These are phyloP conservation scores for Quillaja saponaria DNA, from an alignment of 306 rosid genomes.

Conservation along the genomic window DNA sequence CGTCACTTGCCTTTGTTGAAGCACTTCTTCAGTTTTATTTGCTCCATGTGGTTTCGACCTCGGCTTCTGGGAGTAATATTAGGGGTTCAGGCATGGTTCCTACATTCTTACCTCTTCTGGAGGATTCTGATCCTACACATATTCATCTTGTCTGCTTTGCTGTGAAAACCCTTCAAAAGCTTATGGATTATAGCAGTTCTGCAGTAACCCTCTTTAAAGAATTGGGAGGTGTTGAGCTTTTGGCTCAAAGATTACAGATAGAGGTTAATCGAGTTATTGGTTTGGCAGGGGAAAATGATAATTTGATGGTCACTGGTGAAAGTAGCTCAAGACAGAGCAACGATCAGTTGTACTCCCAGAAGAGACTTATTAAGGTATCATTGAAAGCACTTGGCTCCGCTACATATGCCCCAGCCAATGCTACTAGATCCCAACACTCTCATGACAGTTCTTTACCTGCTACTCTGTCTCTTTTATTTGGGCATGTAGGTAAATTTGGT, in stretches of 20 bases:
- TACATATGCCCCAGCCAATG: constrained; percentile 74
- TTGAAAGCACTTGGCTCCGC: constrained; percentile 96
- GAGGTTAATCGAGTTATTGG: constrained; percentile 87
- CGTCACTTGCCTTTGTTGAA: constrained; percentile 89
- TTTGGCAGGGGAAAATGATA: constrained; percentile 46
- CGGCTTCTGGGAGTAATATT: constrained; percentile 82
- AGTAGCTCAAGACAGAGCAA: constrained; percentile 66
- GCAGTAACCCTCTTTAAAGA: constrained; percentile 94
- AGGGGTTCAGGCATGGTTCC: constrained; percentile 99
- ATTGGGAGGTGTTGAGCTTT: constrained; percentile 87
- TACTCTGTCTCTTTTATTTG: constrained; percentile 65
- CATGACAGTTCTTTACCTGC: constrained; percentile 73
- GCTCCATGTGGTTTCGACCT: constrained; percentile 92
- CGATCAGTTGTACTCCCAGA: constrained; percentile 73
- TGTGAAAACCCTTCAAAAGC: constrained; percentile 95
- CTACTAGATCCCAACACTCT: constrained; percentile 70
- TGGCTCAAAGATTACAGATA: constrained; percentile 81
- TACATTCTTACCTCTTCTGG: constrained; percentile 90
- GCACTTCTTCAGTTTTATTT: constrained; percentile 96
- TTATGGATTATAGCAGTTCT: constrained; percentile 94
- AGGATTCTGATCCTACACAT: constrained; percentile 85
- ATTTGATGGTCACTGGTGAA: constrained; percentile 63
- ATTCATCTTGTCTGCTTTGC: constrained; percentile 93
- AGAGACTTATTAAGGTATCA: constrained; percentile 84
- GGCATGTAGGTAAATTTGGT: constrained; percentile 78